These are phyloP conservation scores for Sphaerulina vaccinii DNA, from an alignment of 2,329 filamentous ascomycete genomes.

Conservation along the genomic window DNA sequence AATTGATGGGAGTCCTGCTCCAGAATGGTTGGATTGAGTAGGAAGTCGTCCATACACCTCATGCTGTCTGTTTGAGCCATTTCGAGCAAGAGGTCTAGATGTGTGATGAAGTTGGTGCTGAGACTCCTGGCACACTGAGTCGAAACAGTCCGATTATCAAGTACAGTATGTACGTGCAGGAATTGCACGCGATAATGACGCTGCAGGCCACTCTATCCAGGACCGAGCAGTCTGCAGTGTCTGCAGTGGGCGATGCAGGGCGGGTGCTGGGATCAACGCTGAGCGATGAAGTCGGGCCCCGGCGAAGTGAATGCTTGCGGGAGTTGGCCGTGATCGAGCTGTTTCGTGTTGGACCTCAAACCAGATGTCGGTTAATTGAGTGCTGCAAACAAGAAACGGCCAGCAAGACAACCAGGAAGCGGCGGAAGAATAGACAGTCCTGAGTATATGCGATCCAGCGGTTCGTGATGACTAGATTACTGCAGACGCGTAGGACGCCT, in stretches of 20 bases:
- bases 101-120: background rate
- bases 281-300: slow-evolving; percentile 4
- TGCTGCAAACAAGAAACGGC: too few relatives aligned
- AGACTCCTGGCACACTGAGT: background rate
- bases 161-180: slow-evolving; percentile 6
- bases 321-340: slow-evolving; percentile 3
- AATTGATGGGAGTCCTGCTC: slow-evolving; percentile 9
- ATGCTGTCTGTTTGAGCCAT: slow-evolving; percentile 18
- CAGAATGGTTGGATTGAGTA: slow-evolving; percentile 23
- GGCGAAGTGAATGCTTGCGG: background rate
- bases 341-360: background rate
- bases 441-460: too few relatives aligned
- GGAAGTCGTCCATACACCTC: slow-evolving; percentile 26
- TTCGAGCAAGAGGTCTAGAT: background rate
- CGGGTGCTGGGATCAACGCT: slow-evolving; percentile 13
- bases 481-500: background rate
- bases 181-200: slow-evolving; percentile 25
- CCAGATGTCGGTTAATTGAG: background rate
- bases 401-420: too few relatives aligned
- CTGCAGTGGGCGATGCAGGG: slow-evolving; percentile 12
- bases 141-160: background rate
- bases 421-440: too few relatives aligned
- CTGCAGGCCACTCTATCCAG: slow-evolving; percentile 23
- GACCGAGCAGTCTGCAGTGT: slow-evolving; percentile 13
- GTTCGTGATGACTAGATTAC: background rate